Evolutionary conservation across 257 asterid genomes (phyloP).

Genomic region (Gentiana straminea): DNA sequence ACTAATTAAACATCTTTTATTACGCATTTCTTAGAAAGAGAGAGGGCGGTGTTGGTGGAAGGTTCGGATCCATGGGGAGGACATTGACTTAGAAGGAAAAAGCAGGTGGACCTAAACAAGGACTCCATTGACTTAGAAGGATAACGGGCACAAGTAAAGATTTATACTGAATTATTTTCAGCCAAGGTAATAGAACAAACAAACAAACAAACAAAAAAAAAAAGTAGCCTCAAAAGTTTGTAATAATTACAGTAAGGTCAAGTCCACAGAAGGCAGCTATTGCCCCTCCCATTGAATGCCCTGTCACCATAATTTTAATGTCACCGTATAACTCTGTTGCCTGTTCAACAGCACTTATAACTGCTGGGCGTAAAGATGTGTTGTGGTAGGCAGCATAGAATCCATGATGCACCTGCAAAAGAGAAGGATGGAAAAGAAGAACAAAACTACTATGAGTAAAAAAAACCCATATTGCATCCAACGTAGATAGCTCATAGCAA

Average conservation of each 20-base stretch:
- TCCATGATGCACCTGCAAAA: slow-evolving; percentile 87
- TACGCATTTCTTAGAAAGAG: slow-evolving; percentile 7
- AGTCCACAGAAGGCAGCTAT: slow-evolving; percentile 89
- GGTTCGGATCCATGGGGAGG: no score
- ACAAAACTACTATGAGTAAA: background rate
- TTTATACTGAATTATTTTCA: no score
- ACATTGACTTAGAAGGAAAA: no score
- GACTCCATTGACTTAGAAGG: no score
- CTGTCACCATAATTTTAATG: slow-evolving; percentile 55
- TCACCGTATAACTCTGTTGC: slow-evolving; percentile 55
- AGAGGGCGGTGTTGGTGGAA: no score
- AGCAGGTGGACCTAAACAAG: no score
- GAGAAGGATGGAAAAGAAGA: background rate
- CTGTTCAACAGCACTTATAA: slow-evolving; percentile 40
- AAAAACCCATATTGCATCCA: no score
- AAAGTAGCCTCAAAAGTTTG: slow-evolving; percentile 1
- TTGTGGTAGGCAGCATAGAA: slow-evolving; percentile 81
- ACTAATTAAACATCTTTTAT: slow-evolving; percentile 52
- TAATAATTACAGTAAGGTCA: slow-evolving; percentile 44
- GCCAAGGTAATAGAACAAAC: background rate
- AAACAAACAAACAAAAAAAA: background rate
- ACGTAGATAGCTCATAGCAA: no score
- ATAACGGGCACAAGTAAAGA: no score
- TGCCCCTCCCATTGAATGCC: slow-evolving; percentile 99
- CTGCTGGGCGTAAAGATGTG: slow-evolving; percentile 69